phyloP scores from a whole-genome alignment of 352 stramenopile genomes.

The Globisporangium middletonii region DNA sequence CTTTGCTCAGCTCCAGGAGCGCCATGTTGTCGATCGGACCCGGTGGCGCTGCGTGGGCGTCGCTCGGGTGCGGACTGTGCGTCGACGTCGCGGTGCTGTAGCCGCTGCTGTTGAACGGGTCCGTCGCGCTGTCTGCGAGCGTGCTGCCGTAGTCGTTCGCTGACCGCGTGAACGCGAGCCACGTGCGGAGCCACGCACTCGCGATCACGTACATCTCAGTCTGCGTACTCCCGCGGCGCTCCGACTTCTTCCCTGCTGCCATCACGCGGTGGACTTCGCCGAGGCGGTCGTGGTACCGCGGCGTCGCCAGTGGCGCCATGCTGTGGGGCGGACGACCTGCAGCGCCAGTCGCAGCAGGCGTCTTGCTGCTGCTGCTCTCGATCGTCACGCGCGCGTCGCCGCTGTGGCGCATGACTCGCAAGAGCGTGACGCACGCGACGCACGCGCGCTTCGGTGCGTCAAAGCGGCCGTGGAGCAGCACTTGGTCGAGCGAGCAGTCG shows the following conservation, averaged over 20 bases:
- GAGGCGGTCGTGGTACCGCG: conserved; percentile 50
- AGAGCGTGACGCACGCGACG: conserved; percentile 48
- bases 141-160: conserved; percentile 2
- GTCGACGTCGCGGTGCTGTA: conserved; percentile 20
- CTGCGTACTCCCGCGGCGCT: conserved; percentile 35
- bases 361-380: conserved; percentile 17
- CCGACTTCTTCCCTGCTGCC: conserved; percentile 50
- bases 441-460: conserved; percentile 47
- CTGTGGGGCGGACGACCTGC: too few species aligned
- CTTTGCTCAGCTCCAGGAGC: conserved; percentile 47
- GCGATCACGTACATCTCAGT: conserved; percentile 60
- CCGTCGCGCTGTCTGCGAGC: too few species aligned
- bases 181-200: conserved; percentile 46
- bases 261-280: conserved; percentile 67
- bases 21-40: conserved; percentile 58
- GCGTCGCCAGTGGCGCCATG: conserved; percentile 19
- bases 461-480: conserved; percentile 47
- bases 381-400: conserved; percentile 42
- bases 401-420: conserved; percentile 45
- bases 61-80: conserved; percentile 6
- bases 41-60: conserved; percentile 13
- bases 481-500: conserved; percentile 60
- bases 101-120: conserved; percentile 16
- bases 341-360: too few species aligned
- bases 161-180: conserved; percentile 53